phyloP scores from a whole-genome alignment of 192 early-diverging fungal genomes.

The Spizellomyces sp. region DNA sequence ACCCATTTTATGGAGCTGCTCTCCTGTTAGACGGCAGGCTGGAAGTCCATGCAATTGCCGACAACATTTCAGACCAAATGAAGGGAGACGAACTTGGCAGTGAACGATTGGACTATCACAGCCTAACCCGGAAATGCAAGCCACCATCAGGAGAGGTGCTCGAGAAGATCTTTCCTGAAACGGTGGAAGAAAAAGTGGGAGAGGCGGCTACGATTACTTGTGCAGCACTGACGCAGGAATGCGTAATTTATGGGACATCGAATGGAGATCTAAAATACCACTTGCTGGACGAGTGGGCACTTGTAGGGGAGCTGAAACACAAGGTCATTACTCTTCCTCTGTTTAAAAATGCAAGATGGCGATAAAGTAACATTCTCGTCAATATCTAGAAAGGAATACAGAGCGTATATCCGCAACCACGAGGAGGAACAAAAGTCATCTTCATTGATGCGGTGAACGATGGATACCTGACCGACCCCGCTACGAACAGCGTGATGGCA shows the following conservation, averaged over 20 bases:
- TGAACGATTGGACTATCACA: not conserved
- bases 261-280: slow-evolving; percentile 37
- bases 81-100: not conserved
- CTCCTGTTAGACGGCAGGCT: slow-evolving; percentile 42
- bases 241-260: slow-evolving; percentile 37
- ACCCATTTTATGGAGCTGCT: slow-evolving; percentile 35
- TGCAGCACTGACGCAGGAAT: slow-evolving; percentile 40
- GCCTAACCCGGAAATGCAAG: not conserved
- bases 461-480: slow-evolving; percentile 42
- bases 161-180: slow-evolving; percentile 41
- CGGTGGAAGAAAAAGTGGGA: slow-evolving; percentile 14
- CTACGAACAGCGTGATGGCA: slow-evolving; percentile 33
- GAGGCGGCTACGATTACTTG: slow-evolving; percentile 9
- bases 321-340: slow-evolving; percentile 30
- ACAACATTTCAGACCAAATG: slow-evolving; percentile 5
- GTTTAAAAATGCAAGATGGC: too few species aligned
- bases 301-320: slow-evolving; percentile 49
- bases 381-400: slow-evolving; percentile 39
- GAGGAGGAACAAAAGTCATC: slow-evolving; percentile 40
- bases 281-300: slow-evolving; percentile 43
- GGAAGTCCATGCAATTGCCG: slow-evolving; percentile 46
- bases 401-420: slow-evolving; percentile 41
- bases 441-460: slow-evolving; percentile 47
- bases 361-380: too few species aligned
- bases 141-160: slow-evolving; percentile 1